These are phyloP conservation scores for Penium margaritaceum DNA, from an alignment of 139 green algal species.

Conservation along the genomic window DNA sequence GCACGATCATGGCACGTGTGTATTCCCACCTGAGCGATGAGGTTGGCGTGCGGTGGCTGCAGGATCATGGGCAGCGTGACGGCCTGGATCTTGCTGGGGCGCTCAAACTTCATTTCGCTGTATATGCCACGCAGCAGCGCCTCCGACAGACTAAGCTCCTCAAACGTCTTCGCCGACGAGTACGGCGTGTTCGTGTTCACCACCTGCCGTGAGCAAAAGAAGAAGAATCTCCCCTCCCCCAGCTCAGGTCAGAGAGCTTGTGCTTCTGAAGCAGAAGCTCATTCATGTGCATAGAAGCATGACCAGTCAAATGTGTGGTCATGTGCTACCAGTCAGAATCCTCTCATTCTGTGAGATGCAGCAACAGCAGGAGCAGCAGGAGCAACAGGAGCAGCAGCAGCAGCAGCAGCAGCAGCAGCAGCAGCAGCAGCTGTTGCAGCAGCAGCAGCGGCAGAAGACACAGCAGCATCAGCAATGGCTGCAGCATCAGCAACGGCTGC, in stretches of 20 bases:
- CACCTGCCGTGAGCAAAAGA: constrained; percentile 14
- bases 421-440: no score
- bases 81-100: constrained; percentile 83
- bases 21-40: no score
- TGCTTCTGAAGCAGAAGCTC: background rate
- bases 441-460: no score
- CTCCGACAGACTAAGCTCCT: constrained; percentile 70
- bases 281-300: background rate
- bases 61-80: constrained; percentile 94
- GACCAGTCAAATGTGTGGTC: background rate
- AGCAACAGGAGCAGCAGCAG: no score
- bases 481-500: no score
- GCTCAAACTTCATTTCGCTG: constrained; percentile 97
- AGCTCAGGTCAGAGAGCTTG: background rate
- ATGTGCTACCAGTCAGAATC: background rate
- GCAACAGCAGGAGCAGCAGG: no score
- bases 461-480: no score
- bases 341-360: no score
- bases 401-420: no score
- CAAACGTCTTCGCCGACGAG: constrained; percentile 69
- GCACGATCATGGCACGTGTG: no score
- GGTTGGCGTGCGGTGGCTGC: constrained; percentile 66
- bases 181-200: constrained; percentile 61
- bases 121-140: constrained; percentile 85
- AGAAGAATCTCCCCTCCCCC: background rate